A percentile compares a stretch with the other conserved stretches of the same genome.
These are phyloP conservation scores for Zizania latifolia DNA, from an alignment of 176 grass and related monocot species.

Conservation along the genomic window DNA sequence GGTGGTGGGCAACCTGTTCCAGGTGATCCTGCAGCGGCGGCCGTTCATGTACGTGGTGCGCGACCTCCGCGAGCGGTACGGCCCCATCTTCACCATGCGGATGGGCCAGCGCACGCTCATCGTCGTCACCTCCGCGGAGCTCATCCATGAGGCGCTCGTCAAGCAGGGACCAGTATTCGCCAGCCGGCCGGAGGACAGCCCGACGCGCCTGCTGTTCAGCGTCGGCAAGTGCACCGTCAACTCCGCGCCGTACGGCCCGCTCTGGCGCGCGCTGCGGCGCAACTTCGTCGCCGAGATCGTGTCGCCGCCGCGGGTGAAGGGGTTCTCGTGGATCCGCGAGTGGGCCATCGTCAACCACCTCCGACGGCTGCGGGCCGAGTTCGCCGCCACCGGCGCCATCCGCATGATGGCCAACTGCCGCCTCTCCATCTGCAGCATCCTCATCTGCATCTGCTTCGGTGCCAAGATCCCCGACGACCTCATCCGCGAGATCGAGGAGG, in stretches of 20 bases:
- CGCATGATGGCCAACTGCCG: conserved; percentile 63
- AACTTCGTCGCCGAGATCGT: conserved; percentile 57
- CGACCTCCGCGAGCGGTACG: neutral
- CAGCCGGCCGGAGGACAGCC: neutral
- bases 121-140: neutral
- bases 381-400: conserved; percentile 23
- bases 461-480: conserved; percentile 70
- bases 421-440: conserved; percentile 93
- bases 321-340: conserved; percentile 20
- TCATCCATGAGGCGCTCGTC: conserved; percentile 24
- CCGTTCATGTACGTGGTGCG: conserved; percentile 92
- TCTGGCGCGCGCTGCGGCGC: conserved; percentile 40
- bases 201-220: neutral
- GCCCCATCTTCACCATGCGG: neutral
- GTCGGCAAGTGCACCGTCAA: conserved; percentile 4
- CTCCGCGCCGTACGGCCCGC: conserved; percentile 29
- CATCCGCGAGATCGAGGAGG: conserved; percentile 77
- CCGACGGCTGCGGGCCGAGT: conserved; percentile 40
- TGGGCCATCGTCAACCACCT: conserved; percentile 9
- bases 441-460: conserved; percentile 98
- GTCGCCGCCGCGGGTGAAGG: conserved; percentile 49
- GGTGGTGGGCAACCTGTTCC: conserved; percentile 90
- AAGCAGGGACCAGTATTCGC: neutral
- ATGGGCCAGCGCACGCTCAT: conserved; percentile 74
- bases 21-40: conserved; percentile 82